Conservation (phyloP, 768 basidiomycete species). For the Calvatia gigantea region DNA sequence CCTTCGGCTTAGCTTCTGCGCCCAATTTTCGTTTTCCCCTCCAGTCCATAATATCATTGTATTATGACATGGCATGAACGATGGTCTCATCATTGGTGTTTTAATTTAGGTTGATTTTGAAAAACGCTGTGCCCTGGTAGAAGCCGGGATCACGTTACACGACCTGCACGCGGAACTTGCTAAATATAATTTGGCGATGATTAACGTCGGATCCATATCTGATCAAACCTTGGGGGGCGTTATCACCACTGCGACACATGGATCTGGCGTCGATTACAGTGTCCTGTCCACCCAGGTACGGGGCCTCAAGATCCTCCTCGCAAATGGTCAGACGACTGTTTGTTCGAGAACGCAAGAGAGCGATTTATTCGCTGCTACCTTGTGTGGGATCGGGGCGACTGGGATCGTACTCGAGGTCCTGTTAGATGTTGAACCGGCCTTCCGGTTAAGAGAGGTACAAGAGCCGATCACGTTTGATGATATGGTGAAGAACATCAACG, state of each 20-base stretch:
- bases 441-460: constrained; percentile 74
- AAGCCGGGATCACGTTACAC: constrained; percentile 78
- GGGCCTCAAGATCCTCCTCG: constrained; percentile 71
- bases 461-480: constrained; percentile 59
- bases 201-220: constrained; percentile 92
- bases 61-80: background rate
- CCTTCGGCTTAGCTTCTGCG: background rate
- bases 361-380: constrained; percentile 85
- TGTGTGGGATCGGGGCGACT: constrained; percentile 89
- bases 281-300: constrained; percentile 82
- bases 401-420: constrained; percentile 81
- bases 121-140: constrained; percentile 62
- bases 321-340: constrained; percentile 65
- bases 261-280: constrained; percentile 75
- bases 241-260: constrained; percentile 93
- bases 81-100: constrained; percentile 11
- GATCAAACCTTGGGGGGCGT: constrained; percentile 94
- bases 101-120: constrained; percentile 61
- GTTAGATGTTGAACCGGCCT: constrained; percentile 77
- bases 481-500: constrained; percentile 54
- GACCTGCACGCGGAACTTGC: constrained; percentile 69
- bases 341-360: constrained; percentile 61
- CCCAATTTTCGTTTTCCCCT: constrained; percentile 6
- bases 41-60: background rate
- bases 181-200: constrained; percentile 73